A percentile compares a stretch with the other conserved stretches of the same genome.
phyloP scores from a whole-genome alignment of 257 asterid species.

The Henckelia pumila region DNA sequence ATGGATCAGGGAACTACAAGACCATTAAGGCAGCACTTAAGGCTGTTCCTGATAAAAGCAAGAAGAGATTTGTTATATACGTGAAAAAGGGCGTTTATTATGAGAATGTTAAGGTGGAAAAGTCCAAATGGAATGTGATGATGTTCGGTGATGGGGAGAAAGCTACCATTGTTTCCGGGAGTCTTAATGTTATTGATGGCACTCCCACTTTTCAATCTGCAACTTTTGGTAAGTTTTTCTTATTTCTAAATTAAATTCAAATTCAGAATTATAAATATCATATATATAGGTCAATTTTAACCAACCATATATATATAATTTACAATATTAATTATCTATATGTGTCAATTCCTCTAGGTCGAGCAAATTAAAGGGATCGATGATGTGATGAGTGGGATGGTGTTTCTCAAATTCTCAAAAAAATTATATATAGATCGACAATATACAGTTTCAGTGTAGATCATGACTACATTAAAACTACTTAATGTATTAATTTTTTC shows the following conservation, averaged over 20 bases:
- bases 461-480: too few species aligned
- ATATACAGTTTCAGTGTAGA: too few species aligned
- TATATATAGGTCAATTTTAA: too few species aligned
- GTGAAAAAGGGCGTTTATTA: constrained; percentile 49
- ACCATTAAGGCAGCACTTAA: constrained; percentile 42
- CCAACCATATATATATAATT: too few species aligned
- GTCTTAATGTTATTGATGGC: constrained; percentile 48
- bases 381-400: too few species aligned
- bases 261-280: too few species aligned
- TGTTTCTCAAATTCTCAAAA: too few species aligned
- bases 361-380: too few species aligned
- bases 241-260: too few species aligned
- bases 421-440: too few species aligned
- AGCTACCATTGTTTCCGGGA: constrained; percentile 42
- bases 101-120: constrained; percentile 52
- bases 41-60: constrained; percentile 47
- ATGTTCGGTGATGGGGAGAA: constrained; percentile 51
- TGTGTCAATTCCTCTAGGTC: too few species aligned
- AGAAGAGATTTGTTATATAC: constrained; percentile 42
- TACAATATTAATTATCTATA: too few species aligned
- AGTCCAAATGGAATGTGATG: constrained; percentile 53
- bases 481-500: not conserved
- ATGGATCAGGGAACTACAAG: constrained; percentile 49
- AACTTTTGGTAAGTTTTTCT: constrained; percentile 42
- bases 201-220: constrained; percentile 57